Percentiles rank a stretch among this genome's conserved stretches.
These are phyloP conservation scores for Balakata baccata DNA, from an alignment of 345 rosid genomes.

Conservation along the genomic window DNA sequence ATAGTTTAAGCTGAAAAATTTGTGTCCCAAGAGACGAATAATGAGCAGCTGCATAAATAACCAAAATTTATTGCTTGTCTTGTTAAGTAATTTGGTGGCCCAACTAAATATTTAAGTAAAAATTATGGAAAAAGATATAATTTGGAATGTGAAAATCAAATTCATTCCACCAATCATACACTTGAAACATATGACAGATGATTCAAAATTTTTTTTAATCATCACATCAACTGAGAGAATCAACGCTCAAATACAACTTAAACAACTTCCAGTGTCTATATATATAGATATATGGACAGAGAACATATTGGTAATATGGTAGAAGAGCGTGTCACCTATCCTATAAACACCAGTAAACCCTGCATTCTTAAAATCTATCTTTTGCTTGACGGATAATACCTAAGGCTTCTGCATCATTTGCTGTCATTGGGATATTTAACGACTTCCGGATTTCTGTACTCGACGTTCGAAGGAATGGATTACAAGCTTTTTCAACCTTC, in stretches of 20 bases:
- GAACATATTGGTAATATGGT: background rate
- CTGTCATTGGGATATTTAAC: slow-evolving; percentile 54
- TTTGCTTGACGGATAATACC: slow-evolving; percentile 67
- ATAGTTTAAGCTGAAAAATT: no score
- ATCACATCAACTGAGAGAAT: background rate
- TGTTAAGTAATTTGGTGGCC: background rate
- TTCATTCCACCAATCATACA: slow-evolving; percentile 1
- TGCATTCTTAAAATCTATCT: slow-evolving; percentile 52
- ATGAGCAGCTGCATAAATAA: background rate
- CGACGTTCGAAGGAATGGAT: slow-evolving; percentile 81
- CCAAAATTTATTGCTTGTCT: background rate
- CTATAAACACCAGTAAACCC: slow-evolving; percentile 39
- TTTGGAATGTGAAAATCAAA: background rate
- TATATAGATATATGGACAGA: slow-evolving; percentile 6
- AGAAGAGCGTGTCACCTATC: slow-evolving; percentile 14
- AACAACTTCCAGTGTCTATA: background rate
- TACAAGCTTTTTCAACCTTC: slow-evolving; percentile 80
- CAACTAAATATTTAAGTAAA: no score
- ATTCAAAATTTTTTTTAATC: background rate
- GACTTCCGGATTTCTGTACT: slow-evolving; percentile 63
- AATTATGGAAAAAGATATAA: no score
- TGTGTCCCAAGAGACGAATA: no score
- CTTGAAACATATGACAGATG: background rate
- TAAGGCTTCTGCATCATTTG: slow-evolving; percentile 69
- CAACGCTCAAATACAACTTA: background rate